Evolutionary conservation across 2,329 filamentous ascomycete species (phyloP).

Genomic region (Chalara sp.): DNA sequence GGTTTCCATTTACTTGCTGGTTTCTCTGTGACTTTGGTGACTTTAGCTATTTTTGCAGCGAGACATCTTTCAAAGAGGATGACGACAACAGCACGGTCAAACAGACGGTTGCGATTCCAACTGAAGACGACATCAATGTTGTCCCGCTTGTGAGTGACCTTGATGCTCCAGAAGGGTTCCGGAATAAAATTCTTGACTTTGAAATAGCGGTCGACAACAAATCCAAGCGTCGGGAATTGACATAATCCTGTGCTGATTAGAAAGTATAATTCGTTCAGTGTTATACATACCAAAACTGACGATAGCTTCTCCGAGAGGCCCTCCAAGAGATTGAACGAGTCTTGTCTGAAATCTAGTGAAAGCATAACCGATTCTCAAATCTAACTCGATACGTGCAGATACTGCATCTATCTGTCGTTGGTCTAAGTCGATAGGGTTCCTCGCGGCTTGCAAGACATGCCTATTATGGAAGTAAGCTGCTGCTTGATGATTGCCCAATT

Average conservation of each 20-base stretch:
- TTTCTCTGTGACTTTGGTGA: conserved; percentile 82
- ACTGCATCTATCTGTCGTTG: conserved; percentile 84
- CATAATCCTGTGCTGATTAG: conserved; percentile 57
- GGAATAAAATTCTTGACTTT: conserved; percentile 90
- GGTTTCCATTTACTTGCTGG: conserved; percentile 93
- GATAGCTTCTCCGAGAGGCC: conserved; percentile 43
- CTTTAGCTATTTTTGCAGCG: conserved; percentile 65
- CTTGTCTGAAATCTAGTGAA: conserved; percentile 86
- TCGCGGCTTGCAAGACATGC: conserved; percentile 80
- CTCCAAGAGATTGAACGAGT: conserved; percentile 66
- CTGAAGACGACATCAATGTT: conserved; percentile 74
- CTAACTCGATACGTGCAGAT: conserved; percentile 80
- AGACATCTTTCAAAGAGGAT: conserved; percentile 85
- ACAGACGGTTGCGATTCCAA: conserved; percentile 78
- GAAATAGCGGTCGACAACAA: conserved; percentile 94
- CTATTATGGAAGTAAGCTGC: conserved; percentile 34
- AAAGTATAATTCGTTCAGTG: not conserved
- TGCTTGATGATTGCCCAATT: not conserved
- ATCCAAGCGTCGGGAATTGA: conserved; percentile 93
- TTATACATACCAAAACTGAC: conserved; percentile 69
- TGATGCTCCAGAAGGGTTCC: conserved; percentile 90
- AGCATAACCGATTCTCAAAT: conserved; percentile 84
- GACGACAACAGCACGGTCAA: conserved; percentile 75
- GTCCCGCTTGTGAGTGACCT: conserved; percentile 71
- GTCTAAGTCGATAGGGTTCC: conserved; percentile 70